Percentiles rank a stretch among this genome's conserved stretches.
phyloP scores from a whole-genome alignment of 768 basidiomycete species.

The Termitomyces titanicus region DNA sequence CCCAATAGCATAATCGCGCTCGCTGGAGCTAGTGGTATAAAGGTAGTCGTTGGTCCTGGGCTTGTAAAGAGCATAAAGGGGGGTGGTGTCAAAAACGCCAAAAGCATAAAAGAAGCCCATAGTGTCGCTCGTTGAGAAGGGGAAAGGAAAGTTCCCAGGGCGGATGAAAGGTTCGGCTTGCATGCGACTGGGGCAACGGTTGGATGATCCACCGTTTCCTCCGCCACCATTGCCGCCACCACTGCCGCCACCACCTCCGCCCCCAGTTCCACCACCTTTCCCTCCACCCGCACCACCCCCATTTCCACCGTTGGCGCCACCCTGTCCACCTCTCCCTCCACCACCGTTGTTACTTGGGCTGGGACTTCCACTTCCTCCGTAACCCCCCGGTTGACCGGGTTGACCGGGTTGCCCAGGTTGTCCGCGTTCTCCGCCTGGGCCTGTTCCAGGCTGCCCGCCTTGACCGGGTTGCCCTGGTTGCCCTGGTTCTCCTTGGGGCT shows the following conservation, averaged over 20 bases:
- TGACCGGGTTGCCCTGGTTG: slow-evolving; percentile 9
- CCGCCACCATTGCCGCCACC: background rate
- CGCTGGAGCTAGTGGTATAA: slow-evolving; percentile 5
- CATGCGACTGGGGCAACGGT: slow-evolving; percentile 1
- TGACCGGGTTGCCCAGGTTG: slow-evolving; percentile 11
- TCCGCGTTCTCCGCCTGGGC: slow-evolving; percentile 1
- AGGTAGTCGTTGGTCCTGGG: slow-evolving; percentile 9
- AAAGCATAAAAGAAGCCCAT: slow-evolving; percentile 6
- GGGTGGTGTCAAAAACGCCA: background rate
- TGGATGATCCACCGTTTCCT: background rate
- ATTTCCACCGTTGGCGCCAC: background rate
- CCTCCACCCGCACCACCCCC: background rate
- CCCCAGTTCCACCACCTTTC: background rate
- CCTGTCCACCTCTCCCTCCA: background rate
- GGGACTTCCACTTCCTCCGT: background rate
- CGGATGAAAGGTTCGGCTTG: slow-evolving; percentile 4
- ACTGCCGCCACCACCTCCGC: background rate
- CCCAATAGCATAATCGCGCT: slow-evolving; percentile 5
- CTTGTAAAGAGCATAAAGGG: slow-evolving; percentile 7
- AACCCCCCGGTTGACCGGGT: slow-evolving; percentile 11
- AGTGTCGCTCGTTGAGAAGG: background rate
- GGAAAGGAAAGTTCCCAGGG: slow-evolving; percentile 1
- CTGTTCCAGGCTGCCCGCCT: slow-evolving; percentile 4
- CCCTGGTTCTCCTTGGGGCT: slow-evolving; percentile 7
- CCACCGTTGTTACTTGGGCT: slow-evolving; percentile 6